Conservation (phyloP, 331 rosid genomes). For the Malus hybrid region DNA sequence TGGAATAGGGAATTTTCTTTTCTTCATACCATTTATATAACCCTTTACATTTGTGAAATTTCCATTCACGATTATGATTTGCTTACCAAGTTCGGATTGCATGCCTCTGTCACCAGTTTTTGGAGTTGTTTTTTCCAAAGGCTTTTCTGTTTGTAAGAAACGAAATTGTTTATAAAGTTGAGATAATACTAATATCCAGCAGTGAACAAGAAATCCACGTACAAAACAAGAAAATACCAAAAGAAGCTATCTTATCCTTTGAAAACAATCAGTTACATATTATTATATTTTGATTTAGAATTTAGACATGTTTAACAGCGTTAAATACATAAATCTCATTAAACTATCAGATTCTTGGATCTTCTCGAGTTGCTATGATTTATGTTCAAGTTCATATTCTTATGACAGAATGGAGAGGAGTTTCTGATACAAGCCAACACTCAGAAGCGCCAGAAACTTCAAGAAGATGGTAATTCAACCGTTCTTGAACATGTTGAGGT, state of each 20-base stretch:
- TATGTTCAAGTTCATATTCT: neutral
- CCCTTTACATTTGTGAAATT: neutral
- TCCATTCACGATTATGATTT: neutral
- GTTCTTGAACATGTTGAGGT: constrained; percentile 67
- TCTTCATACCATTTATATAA: neutral
- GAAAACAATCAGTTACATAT: neutral
- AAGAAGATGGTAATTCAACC: constrained; percentile 39
- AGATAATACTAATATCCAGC: neutral
- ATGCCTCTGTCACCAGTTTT: neutral
- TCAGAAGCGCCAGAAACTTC: constrained; percentile 62
- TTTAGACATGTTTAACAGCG: neutral
- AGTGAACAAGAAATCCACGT: neutral
- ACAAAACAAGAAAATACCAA: neutral
- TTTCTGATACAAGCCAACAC: constrained; percentile 91
- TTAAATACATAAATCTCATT: neutral
- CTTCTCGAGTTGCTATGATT: neutral
- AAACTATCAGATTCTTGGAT: neutral
- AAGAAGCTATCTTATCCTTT: neutral
- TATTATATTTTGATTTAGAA: neutral
- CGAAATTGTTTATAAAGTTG: neutral
- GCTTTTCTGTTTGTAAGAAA: neutral
- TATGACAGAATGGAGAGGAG: constrained; percentile 43
- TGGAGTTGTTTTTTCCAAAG: neutral
- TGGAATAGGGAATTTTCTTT: neutral
- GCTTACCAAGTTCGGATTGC: neutral